Base-by-base conservation (phyloP, 768 basidiomycete species). In the Pleurotus djamor region DNA sequence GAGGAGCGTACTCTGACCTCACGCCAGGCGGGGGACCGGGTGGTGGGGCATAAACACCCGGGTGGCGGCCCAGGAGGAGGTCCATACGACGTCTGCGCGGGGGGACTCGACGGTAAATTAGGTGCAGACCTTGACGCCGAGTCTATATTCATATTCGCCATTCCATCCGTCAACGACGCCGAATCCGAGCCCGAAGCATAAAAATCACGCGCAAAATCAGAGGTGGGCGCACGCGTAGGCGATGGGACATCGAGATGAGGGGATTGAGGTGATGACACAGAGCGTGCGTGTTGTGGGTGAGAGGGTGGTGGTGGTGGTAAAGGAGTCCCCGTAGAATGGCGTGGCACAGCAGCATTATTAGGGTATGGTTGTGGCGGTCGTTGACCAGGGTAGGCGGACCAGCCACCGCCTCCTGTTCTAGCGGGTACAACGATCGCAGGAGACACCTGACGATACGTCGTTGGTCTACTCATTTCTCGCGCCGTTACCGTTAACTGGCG, bases 151-250 rank as follows among this genome's bases (percentile, higher is more conserved):
- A 8, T 34, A 33, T 35, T 59, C 47, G 38, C 47, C 61, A 5
- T 59, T 45, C 38, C 12, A 48, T 32, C 33, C 41, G 33, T 8
- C 8, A 48, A 10, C 12, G 16, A 9, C 3, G 51, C 12, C 34
- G 51, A 14, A 17, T 44, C 71, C 13, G 77, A 57, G 1, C 82
- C 82, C 2, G 80, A 79, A 0, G 80, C 74, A 61, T 87, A 85
- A 63, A 87, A 87, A 38, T 87, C 85, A n/a, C 79, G 71, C n/a
- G 83, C 79, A 65, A 87, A 87, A 12, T 85, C 84, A 0, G 85
- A 86, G 37, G 66, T 49, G 55, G 61, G 28, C 52, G 21, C 16
- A 60, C 32, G 32, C 28, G 13, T 9, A 4, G 64, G 51, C 9
- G 60, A 36, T 0, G 59, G 7, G 10, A 61, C 4, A 13, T 44